Base-by-base conservation (phyloP, 441 rosid species). In the Breynia disticha region DNA sequence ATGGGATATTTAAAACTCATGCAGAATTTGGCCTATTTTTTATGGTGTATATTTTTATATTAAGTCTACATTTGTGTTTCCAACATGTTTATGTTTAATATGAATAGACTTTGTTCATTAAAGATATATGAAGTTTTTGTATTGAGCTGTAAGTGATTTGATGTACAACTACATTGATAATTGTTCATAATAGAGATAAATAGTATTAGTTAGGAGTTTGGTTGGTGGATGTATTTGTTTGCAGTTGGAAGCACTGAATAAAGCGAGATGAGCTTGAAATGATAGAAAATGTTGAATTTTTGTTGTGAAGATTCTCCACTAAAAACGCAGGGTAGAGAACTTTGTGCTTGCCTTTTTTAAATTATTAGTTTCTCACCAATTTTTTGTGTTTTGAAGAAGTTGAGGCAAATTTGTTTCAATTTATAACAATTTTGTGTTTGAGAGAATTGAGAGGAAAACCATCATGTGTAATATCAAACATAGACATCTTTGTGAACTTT, bases 1-100 rank as follows among this genome's bases (percentile, higher is more conserved):
- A 28, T 28, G 8, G 35, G 35, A 28, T 28, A 28, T 28, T 28
- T 4, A 19, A 8, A 53, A 10, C 44, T 38, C 21, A 48, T 35
- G 50, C 38, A 41, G 44, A 13, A 41, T 41, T 16, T 45, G 52
- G 42, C 43, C 8, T 28, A 9, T 28, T 28, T 28, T 28, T 9
- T 9, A 28, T 28, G 35, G 3, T 19, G 7, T n/a, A 39, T 19
- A 19, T 49, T 10, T 52, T 14, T n/a, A 5, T 48, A 3, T 53
- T 54, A 8, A 20, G 15, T 41, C 13, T 41, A 15, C 13, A 11
- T 28, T 24, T 55, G 45, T 9, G 45, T 45, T 61, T 72, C 54
- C 76, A 86, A 93, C 67, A 83, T 86, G 95, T 88, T 88, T 71
- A 84, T 76, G 17, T 78, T 84, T 5, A 78, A 78, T 0, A 91